Percentiles rank a stretch among this genome's conserved stretches.
These are phyloP conservation scores for Sordariomycetes sp. DNA, from an alignment of 2,329 filamentous ascomycete species.

Conservation along the genomic window DNA sequence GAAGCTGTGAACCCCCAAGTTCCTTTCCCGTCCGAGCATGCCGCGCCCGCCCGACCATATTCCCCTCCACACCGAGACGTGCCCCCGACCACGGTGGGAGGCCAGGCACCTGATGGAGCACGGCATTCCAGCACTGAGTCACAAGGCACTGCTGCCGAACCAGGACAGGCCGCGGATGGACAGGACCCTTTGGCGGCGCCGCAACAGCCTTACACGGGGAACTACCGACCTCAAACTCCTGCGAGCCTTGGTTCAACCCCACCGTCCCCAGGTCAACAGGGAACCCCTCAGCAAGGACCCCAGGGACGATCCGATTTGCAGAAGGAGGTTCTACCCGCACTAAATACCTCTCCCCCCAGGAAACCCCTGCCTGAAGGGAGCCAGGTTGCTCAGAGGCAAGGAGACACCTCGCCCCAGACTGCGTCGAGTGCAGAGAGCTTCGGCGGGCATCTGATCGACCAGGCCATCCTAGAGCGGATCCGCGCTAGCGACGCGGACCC, in stretches of 20 bases:
- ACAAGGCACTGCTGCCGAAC: background rate
- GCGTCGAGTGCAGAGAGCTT: conserved; percentile 3
- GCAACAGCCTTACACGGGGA: conserved; percentile 1
- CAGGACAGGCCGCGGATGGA: background rate
- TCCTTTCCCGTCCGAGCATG: conserved; percentile 11
- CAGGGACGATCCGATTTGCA: conserved; percentile 1
- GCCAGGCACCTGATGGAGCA: background rate
- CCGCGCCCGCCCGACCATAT: background rate
- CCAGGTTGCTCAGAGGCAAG: conserved; percentile 11
- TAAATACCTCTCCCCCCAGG: conserved; percentile 29
- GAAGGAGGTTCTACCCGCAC: conserved; percentile 5
- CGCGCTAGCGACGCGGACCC: conserved; percentile 13
- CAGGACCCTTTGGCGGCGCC: background rate
- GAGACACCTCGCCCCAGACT: background rate
- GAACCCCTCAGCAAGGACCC: conserved; percentile 4
- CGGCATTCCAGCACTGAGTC: background rate
- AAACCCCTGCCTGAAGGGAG: conserved; percentile 35
- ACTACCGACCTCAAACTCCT: conserved; percentile 1
- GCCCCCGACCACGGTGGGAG: background rate
- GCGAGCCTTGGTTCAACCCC: background rate
- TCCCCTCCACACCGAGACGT: background rate
- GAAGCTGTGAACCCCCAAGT: conserved; percentile 32
- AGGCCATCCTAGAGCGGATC: conserved; percentile 35
- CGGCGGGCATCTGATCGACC: conserved; percentile 20
- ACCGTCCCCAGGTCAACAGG: background rate